phyloP scores from a whole-genome alignment of 2,329 filamentous ascomycete species.

The Alternaria arbusti region DNA sequence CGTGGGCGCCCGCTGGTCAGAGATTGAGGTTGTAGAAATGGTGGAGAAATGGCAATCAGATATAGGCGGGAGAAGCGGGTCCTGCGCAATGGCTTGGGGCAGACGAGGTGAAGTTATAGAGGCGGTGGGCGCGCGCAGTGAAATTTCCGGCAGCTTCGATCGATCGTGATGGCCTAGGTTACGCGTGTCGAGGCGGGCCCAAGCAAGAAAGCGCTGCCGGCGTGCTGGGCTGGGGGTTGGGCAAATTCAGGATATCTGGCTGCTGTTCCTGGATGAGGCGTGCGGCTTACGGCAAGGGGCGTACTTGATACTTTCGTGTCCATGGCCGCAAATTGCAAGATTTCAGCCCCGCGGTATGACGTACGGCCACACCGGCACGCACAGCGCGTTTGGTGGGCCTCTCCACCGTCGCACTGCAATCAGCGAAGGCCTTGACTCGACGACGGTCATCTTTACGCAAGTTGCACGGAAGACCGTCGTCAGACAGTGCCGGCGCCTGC shows the following conservation, averaged over 20 bases:
- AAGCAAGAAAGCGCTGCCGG: slow-evolving; percentile 8
- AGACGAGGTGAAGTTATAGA: slow-evolving; percentile 7
- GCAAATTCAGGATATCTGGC: slow-evolving; percentile 8
- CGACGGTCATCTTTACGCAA: slow-evolving; percentile 11
- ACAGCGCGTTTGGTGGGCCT: slow-evolving; percentile 6
- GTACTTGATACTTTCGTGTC: slow-evolving; percentile 2
- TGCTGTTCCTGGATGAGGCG: slow-evolving; percentile 17
- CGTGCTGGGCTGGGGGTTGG: neutral
- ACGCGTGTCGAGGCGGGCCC: neutral
- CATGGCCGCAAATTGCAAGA: slow-evolving; percentile 16
- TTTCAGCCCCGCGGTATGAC: slow-evolving; percentile 18
- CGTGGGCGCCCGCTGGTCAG: slow-evolving; percentile 8
- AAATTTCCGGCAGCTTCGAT: slow-evolving; percentile 19
- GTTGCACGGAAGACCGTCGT: neutral
- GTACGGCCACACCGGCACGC: slow-evolving; percentile 10
- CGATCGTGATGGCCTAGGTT: slow-evolving; percentile 6
- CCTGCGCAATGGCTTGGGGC: neutral
- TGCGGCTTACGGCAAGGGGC: slow-evolving; percentile 2
- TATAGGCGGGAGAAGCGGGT: neutral
- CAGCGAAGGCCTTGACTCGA: slow-evolving; percentile 1
- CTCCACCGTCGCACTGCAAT: slow-evolving; percentile 10
- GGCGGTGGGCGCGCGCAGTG: slow-evolving; percentile 8
- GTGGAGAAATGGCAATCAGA: neutral
- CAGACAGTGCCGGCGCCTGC: neutral
- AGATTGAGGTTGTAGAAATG: slow-evolving; percentile 11